These are phyloP conservation scores for Podaxis carcinomalis DNA, from an alignment of 768 basidiomycete species.

Conservation along the genomic window DNA sequence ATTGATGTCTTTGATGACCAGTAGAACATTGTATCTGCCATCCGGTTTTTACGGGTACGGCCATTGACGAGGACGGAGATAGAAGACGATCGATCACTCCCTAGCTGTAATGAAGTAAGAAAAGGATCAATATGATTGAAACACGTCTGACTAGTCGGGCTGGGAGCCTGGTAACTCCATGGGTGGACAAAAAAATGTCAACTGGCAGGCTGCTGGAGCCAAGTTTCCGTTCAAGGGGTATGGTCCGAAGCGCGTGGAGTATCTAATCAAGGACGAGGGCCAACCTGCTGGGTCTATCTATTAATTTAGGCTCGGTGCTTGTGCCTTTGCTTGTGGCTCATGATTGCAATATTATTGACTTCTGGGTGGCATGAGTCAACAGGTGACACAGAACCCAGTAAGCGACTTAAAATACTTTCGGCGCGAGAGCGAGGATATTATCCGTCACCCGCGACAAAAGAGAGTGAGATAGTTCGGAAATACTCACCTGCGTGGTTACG, in stretches of 20 bases:
- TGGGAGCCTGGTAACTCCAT: background rate
- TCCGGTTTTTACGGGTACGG: conserved; percentile 13
- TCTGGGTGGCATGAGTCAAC: background rate
- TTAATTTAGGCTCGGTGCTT: background rate
- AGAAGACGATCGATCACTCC: background rate
- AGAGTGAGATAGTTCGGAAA: background rate
- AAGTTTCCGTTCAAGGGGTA: background rate
- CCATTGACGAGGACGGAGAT: background rate
- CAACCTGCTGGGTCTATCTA: background rate
- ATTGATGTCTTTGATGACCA: background rate
- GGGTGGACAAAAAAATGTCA: background rate
- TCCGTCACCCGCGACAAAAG: background rate
- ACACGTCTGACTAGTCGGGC: background rate
- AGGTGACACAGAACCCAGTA: background rate
- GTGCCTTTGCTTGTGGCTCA: background rate
- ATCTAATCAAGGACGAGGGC: background rate
- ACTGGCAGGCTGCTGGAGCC: background rate
- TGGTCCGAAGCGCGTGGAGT: background rate
- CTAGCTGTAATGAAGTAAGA: background rate
- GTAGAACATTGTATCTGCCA: background rate
- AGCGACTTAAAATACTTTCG: background rate
- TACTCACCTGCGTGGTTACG: background rate
- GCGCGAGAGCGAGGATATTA: background rate
- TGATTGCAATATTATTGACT: background rate
- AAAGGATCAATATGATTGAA: background rate